A percentile compares a stretch with the other conserved stretches of the same genome.
Evolutionary conservation across 169 alveolate genomes (phyloP).

Genomic region (Plasmodium billcollinsi): DNA sequence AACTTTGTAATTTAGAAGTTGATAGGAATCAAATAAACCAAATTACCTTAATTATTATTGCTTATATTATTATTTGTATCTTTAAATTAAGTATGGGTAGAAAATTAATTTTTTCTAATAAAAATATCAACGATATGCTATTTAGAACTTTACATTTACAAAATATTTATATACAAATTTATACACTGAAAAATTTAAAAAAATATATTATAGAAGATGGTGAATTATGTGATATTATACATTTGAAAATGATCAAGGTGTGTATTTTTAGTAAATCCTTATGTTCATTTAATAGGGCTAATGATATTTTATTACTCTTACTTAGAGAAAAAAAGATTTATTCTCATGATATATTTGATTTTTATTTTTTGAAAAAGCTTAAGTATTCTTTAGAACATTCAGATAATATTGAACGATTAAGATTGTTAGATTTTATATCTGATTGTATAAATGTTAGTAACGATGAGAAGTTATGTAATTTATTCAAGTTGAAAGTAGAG

Average conservation of each 20-base stretch:
- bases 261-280: conserved; percentile 73
- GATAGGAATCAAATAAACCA: conserved; percentile 38
- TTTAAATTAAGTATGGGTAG: conserved; percentile 67
- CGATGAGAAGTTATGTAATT: conserved; percentile 14
- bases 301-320: conserved; percentile 21
- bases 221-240: conserved; percentile 28
- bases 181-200: conserved; percentile 70
- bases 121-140: conserved; percentile 20
- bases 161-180: conserved; percentile 70
- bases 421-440: conserved; percentile 41
- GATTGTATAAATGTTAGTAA: conserved; percentile 34
- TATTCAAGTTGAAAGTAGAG: background rate
- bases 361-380: conserved; percentile 41
- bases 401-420: conserved; percentile 58
- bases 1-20: conserved; percentile 10
- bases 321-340: conserved; percentile 41
- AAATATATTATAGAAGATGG: conserved; percentile 64
- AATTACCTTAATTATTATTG: conserved; percentile 65
- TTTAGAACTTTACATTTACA: conserved; percentile 49
- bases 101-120: conserved; percentile 58
- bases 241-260: conserved; percentile 67
- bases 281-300: conserved; percentile 68
- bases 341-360: conserved; percentile 54
- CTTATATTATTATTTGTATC: conserved; percentile 49
- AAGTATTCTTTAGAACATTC: conserved; percentile 29